Evolutionary conservation across 2,329 filamentous ascomycete species (phyloP).

Genomic region (Pestalotiopsis sp.): DNA sequence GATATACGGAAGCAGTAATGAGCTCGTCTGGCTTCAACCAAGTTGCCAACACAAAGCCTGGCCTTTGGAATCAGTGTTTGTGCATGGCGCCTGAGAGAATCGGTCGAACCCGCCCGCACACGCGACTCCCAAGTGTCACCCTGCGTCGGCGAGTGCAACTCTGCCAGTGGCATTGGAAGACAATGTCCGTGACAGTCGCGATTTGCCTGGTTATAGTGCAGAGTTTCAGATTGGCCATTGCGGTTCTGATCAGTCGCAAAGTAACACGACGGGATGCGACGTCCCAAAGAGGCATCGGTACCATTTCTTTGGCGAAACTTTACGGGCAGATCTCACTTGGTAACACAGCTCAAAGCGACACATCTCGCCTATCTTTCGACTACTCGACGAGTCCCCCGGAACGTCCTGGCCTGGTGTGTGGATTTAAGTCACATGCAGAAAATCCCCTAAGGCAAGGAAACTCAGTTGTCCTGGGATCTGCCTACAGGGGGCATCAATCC

Average conservation of each 20-base stretch:
- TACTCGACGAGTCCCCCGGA: neutral
- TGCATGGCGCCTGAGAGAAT: neutral
- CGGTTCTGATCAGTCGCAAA: neutral
- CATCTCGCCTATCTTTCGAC: neutral
- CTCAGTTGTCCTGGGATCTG: slow-evolving; percentile 17
- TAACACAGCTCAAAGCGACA: neutral
- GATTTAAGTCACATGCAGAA: slow-evolving; percentile 24
- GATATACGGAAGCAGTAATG: slow-evolving; percentile 5
- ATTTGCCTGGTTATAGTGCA: neutral
- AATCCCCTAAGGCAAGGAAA: slow-evolving; percentile 25
- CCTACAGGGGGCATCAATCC: slow-evolving; percentile 9
- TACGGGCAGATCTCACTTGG: neutral
- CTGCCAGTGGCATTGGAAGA: neutral
- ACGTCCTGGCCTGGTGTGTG: neutral
- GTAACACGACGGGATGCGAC: neutral
- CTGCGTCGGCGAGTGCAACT: neutral
- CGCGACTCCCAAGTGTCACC: neutral
- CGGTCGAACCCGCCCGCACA: neutral
- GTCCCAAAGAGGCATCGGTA: neutral
- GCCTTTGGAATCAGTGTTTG: neutral
- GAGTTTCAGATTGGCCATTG: neutral
- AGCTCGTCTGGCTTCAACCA: neutral
- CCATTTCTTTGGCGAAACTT: neutral
- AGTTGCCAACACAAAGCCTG: neutral
- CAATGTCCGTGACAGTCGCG: neutral